phyloP scores from a whole-genome alignment of 352 stramenopile genomes.

The Phytopythium aichiense region DNA sequence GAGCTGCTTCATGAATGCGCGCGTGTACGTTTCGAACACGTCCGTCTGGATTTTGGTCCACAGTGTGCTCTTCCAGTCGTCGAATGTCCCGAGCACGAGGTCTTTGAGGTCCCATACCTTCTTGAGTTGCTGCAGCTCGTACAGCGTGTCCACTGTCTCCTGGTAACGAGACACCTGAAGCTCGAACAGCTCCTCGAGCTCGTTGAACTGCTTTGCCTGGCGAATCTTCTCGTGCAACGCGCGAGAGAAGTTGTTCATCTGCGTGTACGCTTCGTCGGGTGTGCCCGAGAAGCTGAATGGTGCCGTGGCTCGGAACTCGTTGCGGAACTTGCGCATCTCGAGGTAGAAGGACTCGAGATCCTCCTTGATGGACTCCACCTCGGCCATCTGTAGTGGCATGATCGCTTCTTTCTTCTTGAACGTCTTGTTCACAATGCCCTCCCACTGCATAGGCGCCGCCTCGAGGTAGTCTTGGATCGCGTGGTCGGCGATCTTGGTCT shows the following conservation, averaged over 20 bases:
- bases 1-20: conserved; percentile 82
- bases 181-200: conserved; percentile 85
- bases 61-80: conserved; percentile 82
- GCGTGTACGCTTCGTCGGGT: conserved; percentile 77
- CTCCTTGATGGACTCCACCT: conserved; percentile 92
- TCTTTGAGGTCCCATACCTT: conserved; percentile 88
- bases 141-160: conserved; percentile 86
- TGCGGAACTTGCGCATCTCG: conserved; percentile 93
- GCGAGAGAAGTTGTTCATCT: conserved; percentile 77
- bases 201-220: conserved; percentile 82
- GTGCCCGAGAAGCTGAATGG: conserved; percentile 92
- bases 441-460: conserved; percentile 95
- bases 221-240: conserved; percentile 75
- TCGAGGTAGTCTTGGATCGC: conserved; percentile 92
- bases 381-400: conserved; percentile 95
- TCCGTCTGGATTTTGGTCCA: conserved; percentile 85
- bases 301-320: conserved; percentile 91
- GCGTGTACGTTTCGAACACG: conserved; percentile 66
- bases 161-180: conserved; percentile 86
- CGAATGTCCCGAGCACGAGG: conserved; percentile 74
- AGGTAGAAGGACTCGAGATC: conserved; percentile 94
- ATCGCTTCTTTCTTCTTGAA: conserved; percentile 99
- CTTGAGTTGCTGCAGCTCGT: conserved; percentile 84
- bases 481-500: conserved; percentile 81
- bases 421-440: conserved; percentile 97